Conservation (phyloP, 139 green algal species). For the Trebouxia sp. region DNA sequence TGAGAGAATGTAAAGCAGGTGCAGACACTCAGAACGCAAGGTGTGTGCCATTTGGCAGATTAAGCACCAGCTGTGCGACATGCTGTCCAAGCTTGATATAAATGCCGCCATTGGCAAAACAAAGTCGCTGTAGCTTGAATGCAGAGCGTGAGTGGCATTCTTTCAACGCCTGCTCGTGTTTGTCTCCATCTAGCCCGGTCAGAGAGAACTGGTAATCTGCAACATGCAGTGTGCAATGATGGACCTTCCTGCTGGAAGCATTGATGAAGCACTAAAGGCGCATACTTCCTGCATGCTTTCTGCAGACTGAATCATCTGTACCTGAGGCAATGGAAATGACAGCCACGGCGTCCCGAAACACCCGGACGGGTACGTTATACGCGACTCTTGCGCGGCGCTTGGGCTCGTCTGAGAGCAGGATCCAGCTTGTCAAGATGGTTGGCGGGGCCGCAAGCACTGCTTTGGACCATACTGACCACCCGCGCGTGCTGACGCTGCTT, state of each 20-base stretch:
- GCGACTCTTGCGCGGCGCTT: not conserved
- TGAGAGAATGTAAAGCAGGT: not conserved
- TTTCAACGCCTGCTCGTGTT: constrained; percentile 33
- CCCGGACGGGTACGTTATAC: constrained; percentile 30
- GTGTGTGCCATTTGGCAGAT: constrained; percentile 5
- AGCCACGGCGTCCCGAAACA: constrained; percentile 46
- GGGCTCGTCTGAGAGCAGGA: constrained; percentile 26
- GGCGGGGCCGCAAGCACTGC: not conserved
- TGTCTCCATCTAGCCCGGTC: constrained; percentile 41
- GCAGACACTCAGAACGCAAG: not conserved
- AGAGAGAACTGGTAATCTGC: constrained; percentile 69
- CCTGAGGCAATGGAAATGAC: constrained; percentile 49
- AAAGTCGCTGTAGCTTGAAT: constrained; percentile 65
- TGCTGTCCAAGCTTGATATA: constrained; percentile 89
- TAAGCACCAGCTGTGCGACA: constrained; percentile 79
- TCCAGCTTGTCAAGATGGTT: constrained; percentile 15
- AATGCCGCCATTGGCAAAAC: constrained; percentile 80
- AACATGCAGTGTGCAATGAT: not conserved
- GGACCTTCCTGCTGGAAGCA: not conserved
- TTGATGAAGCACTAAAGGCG: not conserved
- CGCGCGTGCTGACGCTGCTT: not conserved
- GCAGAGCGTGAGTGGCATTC: constrained; percentile 65
- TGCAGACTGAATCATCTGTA: not conserved
- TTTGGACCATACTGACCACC: not conserved
- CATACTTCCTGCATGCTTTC: not conserved